Evolutionary conservation across 495 filamentous ascomycete species (phyloP), one percentile per base, ranked within the genome.

Genomic region (Penicillium waksmanii): DNA sequence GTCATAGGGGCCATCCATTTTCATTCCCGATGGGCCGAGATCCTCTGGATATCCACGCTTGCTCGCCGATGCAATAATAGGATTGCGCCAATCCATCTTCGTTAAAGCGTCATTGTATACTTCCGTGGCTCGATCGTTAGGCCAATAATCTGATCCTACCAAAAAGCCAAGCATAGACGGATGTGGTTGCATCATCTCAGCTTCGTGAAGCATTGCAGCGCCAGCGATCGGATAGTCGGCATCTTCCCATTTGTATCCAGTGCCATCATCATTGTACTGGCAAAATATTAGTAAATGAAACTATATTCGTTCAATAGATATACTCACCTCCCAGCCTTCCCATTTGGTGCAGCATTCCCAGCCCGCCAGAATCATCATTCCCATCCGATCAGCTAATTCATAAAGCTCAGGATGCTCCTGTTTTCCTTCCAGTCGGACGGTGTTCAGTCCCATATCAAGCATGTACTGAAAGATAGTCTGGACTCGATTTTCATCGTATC

Each of bases 291-390:
- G 6, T 31, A 31, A 31, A 31, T 31, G 27, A 31, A 4, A 31
- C 1, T 31, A 6, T 31, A 8, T 1, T 31, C 8, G 0, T 15
- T 46, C 5, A 46, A 46, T 13, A 46, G 3, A 9, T 31, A 31
- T 7, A 38, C 67, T 58, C 61, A 76, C 76, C 21, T 70, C 68
- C 85, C 85, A 88, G 0, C 76, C 84, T 58, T 88, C 85, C 86
- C 85, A 88, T 63, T 88, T 88, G 55, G 88, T 82, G 58, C 86
- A 89, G 62, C 86, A 89, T 54, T 88, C 85, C 85, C 85, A 89
- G 0, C 86, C 86, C 0, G 84, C 66, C 47, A 89, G 66, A 5
- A 89, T 66, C 85, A 89, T 86, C 9, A 89, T 53, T 0, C 86
- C 86, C 52, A 86, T 69, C 1, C 73, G 69, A 61, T 87, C 83